Percentiles rank a stretch among this genome's conserved stretches.
phyloP scores from a whole-genome alignment of 441 rosid genomes.

The Brassica balearica region DNA sequence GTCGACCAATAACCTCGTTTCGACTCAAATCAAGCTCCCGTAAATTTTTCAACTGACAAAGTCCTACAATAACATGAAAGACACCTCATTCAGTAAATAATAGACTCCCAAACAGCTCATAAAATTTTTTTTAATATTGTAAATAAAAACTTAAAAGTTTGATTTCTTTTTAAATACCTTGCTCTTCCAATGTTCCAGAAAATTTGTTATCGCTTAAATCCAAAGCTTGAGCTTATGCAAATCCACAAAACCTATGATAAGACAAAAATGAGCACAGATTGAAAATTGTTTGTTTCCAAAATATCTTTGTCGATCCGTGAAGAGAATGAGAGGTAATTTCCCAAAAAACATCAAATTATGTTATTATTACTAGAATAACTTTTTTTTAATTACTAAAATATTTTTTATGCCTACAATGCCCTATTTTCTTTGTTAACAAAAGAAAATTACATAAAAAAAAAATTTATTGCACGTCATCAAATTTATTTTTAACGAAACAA shows the following conservation, averaged over 20 bases:
- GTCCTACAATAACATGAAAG: slow-evolving; percentile 14
- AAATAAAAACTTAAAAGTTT: neutral
- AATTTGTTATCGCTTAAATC: slow-evolving; percentile 8
- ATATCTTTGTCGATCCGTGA: neutral
- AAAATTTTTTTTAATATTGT: too few species aligned
- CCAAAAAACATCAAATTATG: too few species aligned
- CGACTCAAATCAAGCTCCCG: slow-evolving; percentile 9
- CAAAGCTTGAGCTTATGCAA: neutral
- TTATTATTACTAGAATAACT: too few species aligned
- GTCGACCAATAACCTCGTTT: neutral
- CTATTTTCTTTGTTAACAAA: neutral
- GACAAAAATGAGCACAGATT: neutral
- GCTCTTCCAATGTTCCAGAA: neutral
- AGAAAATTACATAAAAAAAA: too few species aligned
- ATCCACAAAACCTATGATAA: neutral
- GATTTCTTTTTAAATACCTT: slow-evolving; percentile 1
- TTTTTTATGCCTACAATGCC: neutral
- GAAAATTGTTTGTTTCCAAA: neutral
- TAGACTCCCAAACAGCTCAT: neutral
- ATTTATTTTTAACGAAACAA: too few species aligned
- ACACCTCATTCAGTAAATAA: neutral
- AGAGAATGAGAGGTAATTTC: neutral
- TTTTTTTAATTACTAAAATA: too few species aligned
- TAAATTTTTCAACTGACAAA: slow-evolving; percentile 21
- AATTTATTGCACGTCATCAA: too few species aligned